Percentiles rank a stretch among this genome's conserved stretches.
Conservation (phyloP, 2,329 filamentous ascomycete genomes). For the Neophaeococcomyces mojaviensis region DNA sequence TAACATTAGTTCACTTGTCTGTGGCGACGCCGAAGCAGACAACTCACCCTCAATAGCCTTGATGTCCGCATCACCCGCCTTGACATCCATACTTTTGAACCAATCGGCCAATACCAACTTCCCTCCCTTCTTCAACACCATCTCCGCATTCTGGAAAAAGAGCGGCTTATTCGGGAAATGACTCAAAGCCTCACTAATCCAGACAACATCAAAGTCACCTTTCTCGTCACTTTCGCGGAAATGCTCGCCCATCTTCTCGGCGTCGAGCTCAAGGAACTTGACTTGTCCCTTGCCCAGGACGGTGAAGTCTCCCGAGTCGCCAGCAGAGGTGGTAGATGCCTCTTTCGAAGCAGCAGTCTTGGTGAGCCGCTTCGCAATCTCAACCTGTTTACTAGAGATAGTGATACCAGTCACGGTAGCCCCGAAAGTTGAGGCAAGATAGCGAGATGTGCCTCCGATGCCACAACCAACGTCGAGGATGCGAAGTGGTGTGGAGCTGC, state of each 20-base stretch:
- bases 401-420: conserved; percentile 54
- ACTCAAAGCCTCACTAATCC: conserved; percentile 56
- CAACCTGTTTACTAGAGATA: conserved; percentile 53
- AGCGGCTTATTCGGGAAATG: conserved; percentile 53
- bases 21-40: neutral
- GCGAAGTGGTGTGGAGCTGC: neutral
- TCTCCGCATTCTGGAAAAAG: conserved; percentile 49
- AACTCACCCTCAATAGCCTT: conserved; percentile 50
- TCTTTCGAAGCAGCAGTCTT: conserved; percentile 18
- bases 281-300: conserved; percentile 40
- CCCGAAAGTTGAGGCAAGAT: conserved; percentile 45
- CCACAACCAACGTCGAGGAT: conserved; percentile 57
- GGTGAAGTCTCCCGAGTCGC: conserved; percentile 31
- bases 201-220: conserved; percentile 48
- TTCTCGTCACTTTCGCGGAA: conserved; percentile 33
- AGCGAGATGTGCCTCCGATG: conserved; percentile 52
- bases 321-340: neutral
- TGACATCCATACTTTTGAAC: conserved; percentile 49
- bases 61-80: conserved; percentile 46
- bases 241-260: conserved; percentile 51
- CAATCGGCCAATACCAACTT: conserved; percentile 54
- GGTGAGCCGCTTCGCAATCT: conserved; percentile 49
- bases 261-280: conserved; percentile 52
- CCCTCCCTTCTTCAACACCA: conserved; percentile 43
- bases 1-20: neutral